Base-by-base conservation (phyloP, 2,329 filamentous ascomycete species). In the Aspergillus neoniger region DNA sequence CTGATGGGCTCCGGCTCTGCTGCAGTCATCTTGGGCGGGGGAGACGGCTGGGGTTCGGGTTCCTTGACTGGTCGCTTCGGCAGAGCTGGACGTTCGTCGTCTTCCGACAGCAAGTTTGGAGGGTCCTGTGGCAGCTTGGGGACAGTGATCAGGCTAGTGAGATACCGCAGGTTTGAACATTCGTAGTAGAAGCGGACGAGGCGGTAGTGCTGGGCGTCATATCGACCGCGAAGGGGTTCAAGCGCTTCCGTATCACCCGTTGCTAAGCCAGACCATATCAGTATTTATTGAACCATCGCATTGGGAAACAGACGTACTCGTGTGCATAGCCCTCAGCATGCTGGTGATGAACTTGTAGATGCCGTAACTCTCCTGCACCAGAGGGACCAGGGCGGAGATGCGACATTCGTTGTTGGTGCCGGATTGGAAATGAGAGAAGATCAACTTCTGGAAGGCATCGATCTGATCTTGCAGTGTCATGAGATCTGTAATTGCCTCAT, bases 291-390 rank as follows among this genome's bases (percentile, higher is more conserved):
- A 15, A 19, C 14, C 5, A 14, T 19, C 10, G 10, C 5, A 41
- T 1, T 10, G 23, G 5, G 28, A 17, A 12, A 14, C 23, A 23
- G 2, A 15, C 88, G 73, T 82, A 93, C 91, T 92, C 2, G 91
- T 94, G 76, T 99, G 94, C 93, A 99, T 97, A 15, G 95, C 95
- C 58, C 95, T 87, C 63, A 99, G 80, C 95, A 99, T 99, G 89
- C 95, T 99, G 0, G 95, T 99, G 66, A 97, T 93, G 76, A 99
- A 99, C 79, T 98, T 98, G 83, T 99, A 99, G 69, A 99, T 98
- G 51, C 95, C 95, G 77, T 98, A 99, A 75, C 92, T 98, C 81
- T 99, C 95, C 75, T 96, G 92, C 3, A 99, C 95, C 47, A 99
- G 81, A 2, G 93, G 92, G 21, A 98, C 93, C 56, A 99, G 80